Evolutionary conservation across 345 rosid genomes (phyloP).

Genomic region (Citrus sinensis): DVS_A1.0 CM039164.1:26895001-26895500

Average conservation of each 20-base stretch:
- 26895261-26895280: slow-evolving; percentile 16
- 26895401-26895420: not conserved
- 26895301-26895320: slow-evolving; percentile 10
- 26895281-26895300: slow-evolving; percentile 7
- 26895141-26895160: slow-evolving; percentile 43
- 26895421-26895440: slow-evolving; percentile 15
- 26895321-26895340: slow-evolving; percentile 11
- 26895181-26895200: slow-evolving; percentile 43
- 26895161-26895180: slow-evolving; percentile 52
- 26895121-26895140: slow-evolving; percentile 90
- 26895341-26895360: slow-evolving; percentile 12
- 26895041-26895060: slow-evolving; percentile 60
- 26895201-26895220: slow-evolving; percentile 46
- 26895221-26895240: slow-evolving; percentile 41
- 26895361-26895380: slow-evolving; percentile 4
- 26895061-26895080: slow-evolving; percentile 65
- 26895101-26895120: slow-evolving; percentile 77
- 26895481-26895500: slow-evolving; percentile 4
- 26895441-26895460: not conserved
- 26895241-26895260: slow-evolving; percentile 41
- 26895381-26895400: slow-evolving; percentile 17
- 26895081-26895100: slow-evolving; percentile 72
- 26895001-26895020: slow-evolving; percentile 69
- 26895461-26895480: slow-evolving; percentile 11
- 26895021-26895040: slow-evolving; percentile 51